These are phyloP conservation scores for Serendipita sp. DNA, from an alignment of 768 basidiomycete species.

Conservation along the genomic window DNA sequence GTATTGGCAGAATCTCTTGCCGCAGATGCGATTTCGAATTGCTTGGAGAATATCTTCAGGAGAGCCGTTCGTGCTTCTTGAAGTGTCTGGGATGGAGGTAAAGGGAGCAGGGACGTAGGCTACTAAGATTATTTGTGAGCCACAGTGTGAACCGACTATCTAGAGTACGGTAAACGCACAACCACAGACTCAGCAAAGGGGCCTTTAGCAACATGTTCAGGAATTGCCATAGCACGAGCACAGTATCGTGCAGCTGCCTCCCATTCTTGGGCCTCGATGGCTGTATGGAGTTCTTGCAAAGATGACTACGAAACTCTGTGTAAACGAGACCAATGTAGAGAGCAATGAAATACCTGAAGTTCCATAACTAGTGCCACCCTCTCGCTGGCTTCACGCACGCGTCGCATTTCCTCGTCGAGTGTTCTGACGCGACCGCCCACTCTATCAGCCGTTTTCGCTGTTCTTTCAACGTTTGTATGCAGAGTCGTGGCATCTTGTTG, in stretches of 20 bases:
- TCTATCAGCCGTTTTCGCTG: conserved; percentile 65
- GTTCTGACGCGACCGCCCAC: conserved; percentile 82
- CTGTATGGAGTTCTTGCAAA: conserved; percentile 33
- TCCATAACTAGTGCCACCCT: conserved; percentile 88
- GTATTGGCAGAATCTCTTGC: conserved; percentile 72
- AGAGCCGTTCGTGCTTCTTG: conserved; percentile 57
- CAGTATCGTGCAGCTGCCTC: conserved; percentile 87
- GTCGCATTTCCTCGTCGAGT: conserved; percentile 84
- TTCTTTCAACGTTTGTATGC: conserved; percentile 43
- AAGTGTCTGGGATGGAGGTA: conserved; percentile 73
- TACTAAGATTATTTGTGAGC: conserved; percentile 19
- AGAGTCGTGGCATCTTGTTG: conserved; percentile 40
- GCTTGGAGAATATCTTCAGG: conserved; percentile 56
- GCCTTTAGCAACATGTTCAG: conserved; percentile 59
- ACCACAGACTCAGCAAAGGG: conserved; percentile 77
- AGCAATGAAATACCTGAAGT: conserved; percentile 48
- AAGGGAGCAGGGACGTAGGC: conserved; percentile 81
- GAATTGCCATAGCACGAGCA: conserved; percentile 75
- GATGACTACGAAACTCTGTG: conserved; percentile 41
- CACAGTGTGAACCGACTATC: conserved; percentile 4
- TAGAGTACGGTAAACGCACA: conserved; percentile 31
- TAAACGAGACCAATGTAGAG: conserved; percentile 19
- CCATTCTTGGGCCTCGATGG: conserved; percentile 81
- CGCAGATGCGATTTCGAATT: conserved; percentile 69
- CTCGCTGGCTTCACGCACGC: conserved; percentile 81